Base-by-base conservation (phyloP, 2,329 filamentous ascomycete genomes). In the Aspergillus intermedius region DNA sequence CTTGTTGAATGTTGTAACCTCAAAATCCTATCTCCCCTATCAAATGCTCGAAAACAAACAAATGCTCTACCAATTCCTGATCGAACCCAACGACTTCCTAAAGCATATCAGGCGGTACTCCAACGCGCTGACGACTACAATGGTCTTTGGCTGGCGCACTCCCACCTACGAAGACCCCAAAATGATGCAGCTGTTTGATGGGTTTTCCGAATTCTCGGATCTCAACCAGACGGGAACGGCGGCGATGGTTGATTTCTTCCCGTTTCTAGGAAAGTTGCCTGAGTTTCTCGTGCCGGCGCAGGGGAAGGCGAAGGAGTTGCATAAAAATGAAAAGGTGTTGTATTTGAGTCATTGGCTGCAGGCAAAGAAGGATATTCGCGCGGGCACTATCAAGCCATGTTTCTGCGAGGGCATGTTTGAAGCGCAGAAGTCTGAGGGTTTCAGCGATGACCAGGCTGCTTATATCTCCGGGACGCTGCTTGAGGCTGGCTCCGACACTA, bases 21-120 rank as follows among this genome's bases (percentile, higher is more conserved):
- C 75, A 3, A 70, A 67, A 46, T 62, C 65, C 7, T 83, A 82
- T 49, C 69, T 80, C 2, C 71, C 75, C 2, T 81, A 80, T 53
- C 78, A 81, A 53, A 71, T 76, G 43, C 66, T 81, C 2, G 78
- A 82, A 58, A 78, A 75, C 60, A 77, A 75, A 55, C 71, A 75
- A 44, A 77, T 82, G 77, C 17, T 66, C 51, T 51, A 65, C 41
- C 73, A 75, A 5, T 60, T 82, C 15, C 54, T 80, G 3, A 68
- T 73, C 0, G 50, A 61, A 5, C 77, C 77, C 0, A 54, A 70
- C 1, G 49, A 66, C 1, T 76, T 75, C 41, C 46, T 70, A 4
- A 58, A 74, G 9, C 72, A 77, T 44, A 66, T 78, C 15, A 65
- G 73, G 9, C 67, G 75, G 25, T 80, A 76, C 51, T 70, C 73